phyloP scores from a whole-genome alignment of 371 early-diverging fungal species.

The Batkoa obscura region DNA sequence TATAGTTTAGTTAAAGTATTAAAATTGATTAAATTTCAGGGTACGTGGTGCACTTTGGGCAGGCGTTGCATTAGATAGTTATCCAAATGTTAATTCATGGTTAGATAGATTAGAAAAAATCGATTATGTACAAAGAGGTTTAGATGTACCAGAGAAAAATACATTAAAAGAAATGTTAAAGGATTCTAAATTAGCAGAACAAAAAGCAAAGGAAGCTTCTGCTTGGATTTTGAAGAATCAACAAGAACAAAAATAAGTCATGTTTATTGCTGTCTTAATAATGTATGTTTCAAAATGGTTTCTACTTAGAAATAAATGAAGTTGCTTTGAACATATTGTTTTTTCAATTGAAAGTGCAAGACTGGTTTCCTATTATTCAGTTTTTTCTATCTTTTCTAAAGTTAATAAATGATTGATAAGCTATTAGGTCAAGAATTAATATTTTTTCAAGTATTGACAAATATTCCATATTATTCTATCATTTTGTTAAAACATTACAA shows the following conservation, averaged over 20 bases:
- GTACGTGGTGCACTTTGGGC: not conserved
- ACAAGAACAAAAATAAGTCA: not conserved
- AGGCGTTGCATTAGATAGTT: not conserved
- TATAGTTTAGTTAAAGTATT: not conserved
- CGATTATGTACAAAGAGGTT: slow-evolving; percentile 2
- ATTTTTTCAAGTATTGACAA: no score
- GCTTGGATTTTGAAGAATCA: slow-evolving; percentile 1
- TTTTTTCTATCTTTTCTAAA: no score
- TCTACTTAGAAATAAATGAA: no score
- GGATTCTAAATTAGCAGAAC: not conserved
- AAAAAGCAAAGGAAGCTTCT: not conserved
- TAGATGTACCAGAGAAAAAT: slow-evolving; percentile 9
- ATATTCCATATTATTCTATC: no score
- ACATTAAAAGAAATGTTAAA: not conserved
- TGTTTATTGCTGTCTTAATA: no score
- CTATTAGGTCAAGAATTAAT: no score
- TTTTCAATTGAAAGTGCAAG: no score
- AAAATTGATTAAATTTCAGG: not conserved
- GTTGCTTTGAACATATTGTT: no score
- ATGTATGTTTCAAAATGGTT: no score
- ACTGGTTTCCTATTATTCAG: no score
- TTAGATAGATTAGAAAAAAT: slow-evolving; percentile 4
- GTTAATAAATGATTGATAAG: no score
- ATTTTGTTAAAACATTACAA: no score
- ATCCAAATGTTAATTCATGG: slow-evolving; percentile 9